Evolutionary conservation across 768 basidiomycete species (phyloP).

Genomic region (Holtermannia corniformis): DNA sequence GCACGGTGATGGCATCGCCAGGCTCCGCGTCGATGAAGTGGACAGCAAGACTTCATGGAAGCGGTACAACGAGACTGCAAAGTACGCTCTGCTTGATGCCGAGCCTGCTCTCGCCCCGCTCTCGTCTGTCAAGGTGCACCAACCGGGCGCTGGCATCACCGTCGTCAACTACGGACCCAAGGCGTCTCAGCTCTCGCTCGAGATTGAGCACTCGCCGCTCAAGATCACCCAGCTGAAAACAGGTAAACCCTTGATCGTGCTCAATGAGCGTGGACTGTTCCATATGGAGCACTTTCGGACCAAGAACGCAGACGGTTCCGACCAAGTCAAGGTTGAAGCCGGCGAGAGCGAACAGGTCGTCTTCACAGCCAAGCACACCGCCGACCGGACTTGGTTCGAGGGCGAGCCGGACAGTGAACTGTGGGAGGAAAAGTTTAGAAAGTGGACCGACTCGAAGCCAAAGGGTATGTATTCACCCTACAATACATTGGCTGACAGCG

Average conservation of each 20-base stretch:
- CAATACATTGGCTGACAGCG: background rate
- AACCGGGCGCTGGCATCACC: conserved; percentile 41
- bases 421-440: conserved; percentile 80
- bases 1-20: conserved; percentile 62
- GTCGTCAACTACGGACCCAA: conserved; percentile 57
- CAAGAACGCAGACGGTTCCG: conserved; percentile 47
- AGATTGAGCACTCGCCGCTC: conserved; percentile 64
- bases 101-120: conserved; percentile 51
- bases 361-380: conserved; percentile 36
- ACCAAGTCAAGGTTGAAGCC: conserved; percentile 33
- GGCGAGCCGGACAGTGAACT: conserved; percentile 70
- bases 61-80: conserved; percentile 83
- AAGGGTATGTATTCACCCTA: conserved; percentile 55
- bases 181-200: conserved; percentile 52
- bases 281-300: conserved; percentile 92
- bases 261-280: conserved; percentile 80
- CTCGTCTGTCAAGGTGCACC: conserved; percentile 11
- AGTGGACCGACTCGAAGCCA: conserved; percentile 88
- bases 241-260: conserved; percentile 71
- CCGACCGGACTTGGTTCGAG: conserved; percentile 64
- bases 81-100: conserved; percentile 67
- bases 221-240: conserved; percentile 60
- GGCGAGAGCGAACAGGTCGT: conserved; percentile 47
- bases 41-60: conserved; percentile 54
- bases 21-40: conserved; percentile 88